A percentile compares a stretch with the other conserved stretches of the same genome.
These are phyloP conservation scores for Plenodomus tracheiphilus DNA, from an alignment of 2,329 filamentous ascomycete genomes.

Conservation along the genomic window DNA sequence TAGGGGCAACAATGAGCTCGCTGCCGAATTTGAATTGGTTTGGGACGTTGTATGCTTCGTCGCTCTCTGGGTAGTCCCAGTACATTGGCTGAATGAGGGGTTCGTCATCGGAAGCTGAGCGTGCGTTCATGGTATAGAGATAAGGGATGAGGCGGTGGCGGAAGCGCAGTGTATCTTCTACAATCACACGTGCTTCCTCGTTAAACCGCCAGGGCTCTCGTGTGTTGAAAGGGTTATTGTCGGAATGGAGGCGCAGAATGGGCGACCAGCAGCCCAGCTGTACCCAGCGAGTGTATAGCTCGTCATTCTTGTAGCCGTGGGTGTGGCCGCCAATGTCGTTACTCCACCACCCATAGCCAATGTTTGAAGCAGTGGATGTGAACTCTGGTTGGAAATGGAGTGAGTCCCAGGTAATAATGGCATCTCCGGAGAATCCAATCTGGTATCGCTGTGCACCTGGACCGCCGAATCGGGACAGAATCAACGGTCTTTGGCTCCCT, in stretches of 20 bases:
- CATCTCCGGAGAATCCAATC: constrained; percentile 67
- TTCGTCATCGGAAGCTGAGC: constrained; percentile 49
- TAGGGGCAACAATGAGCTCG: constrained; percentile 59
- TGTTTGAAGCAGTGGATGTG: constrained; percentile 67
- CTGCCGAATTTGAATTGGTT: constrained; percentile 65
- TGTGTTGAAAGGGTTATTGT: constrained; percentile 60
- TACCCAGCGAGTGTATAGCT: constrained; percentile 63
- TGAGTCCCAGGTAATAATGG: constrained; percentile 62
- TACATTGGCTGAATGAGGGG: constrained; percentile 66
- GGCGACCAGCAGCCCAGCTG: constrained; percentile 66
- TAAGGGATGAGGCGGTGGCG: constrained; percentile 65
- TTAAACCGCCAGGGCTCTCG: constrained; percentile 66
- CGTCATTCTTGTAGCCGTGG: constrained; percentile 59
- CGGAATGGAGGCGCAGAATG: constrained; percentile 64
- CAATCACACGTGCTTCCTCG: constrained; percentile 50
- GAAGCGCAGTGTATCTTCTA: constrained; percentile 56
- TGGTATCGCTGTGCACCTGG: constrained; percentile 67
- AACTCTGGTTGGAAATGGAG: constrained; percentile 68
- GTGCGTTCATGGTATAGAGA: constrained; percentile 61
- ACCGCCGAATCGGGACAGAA: constrained; percentile 65
- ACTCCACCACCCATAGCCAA: constrained; percentile 70
- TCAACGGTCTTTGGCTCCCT: constrained; percentile 52
- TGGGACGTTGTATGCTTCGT: constrained; percentile 59
- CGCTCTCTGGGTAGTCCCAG: constrained; percentile 58
- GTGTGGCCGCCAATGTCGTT: constrained; percentile 70